Evolutionary conservation across 208 protist species (phyloP), one percentile per base, ranked within the genome.

Genomic region (Trypanosoma theileri): DNA sequence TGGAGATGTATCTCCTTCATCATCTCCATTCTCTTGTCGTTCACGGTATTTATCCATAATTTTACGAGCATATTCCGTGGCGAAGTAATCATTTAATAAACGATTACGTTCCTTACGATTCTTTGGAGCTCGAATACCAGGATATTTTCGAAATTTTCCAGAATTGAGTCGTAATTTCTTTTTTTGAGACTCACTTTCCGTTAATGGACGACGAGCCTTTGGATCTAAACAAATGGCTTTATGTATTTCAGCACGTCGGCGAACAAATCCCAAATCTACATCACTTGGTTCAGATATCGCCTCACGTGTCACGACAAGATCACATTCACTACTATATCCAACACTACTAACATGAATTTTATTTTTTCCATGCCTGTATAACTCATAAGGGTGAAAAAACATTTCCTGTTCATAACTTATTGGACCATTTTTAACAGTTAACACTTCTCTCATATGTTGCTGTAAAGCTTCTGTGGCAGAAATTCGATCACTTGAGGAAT

Each of bases 331-430:
- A 75, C 90, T 93, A 79, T 96, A 96, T 44, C 90, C 90, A 0
- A 96, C 82, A 71, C 84, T 91, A 51, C 87, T 72, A 13, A 76
- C 84, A 66, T 90, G 75, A 41, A 96, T 90, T n/a, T 89, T 64
- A 50, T 71, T 68, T 66, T 81, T 86, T 40, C 90, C 90, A 65
- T 93, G 84, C 4, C 78, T 79, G 80, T 86, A 96, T 44, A 96
- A 64, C 44, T 89, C 90, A 74, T 96, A 93, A 16, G 87, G 91
- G 76, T 92, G 85, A 79, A 93, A 96, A 75, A 85, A 82, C 69
- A 96, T 80, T 48, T 70, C 60, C 62, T 93, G 75, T 21, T 77
- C 60, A 70, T 96, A 93, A 66, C 69, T 70, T 48, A 83, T 40
- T 24, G 67, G 79, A 7, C 90, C 87, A 71, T 83, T 91, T 4